phyloP scores from a whole-genome alignment of 805 yeast species.

The Teunomyces tritomae region DNA sequence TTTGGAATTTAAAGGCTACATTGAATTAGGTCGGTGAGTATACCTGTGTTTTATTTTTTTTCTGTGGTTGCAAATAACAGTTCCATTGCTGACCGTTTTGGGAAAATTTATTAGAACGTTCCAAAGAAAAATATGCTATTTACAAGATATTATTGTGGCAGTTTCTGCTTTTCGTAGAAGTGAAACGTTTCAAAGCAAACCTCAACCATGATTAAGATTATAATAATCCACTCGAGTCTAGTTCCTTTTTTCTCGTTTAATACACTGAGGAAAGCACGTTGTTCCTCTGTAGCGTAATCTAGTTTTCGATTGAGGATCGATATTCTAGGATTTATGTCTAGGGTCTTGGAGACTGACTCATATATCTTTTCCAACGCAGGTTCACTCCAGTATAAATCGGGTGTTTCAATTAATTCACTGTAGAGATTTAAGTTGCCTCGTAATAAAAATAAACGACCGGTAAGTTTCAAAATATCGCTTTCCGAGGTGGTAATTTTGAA shows the following conservation, averaged over 20 bases:
- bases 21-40: neutral
- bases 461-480: constrained; percentile 60
- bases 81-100: neutral
- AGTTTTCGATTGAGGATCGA: constrained; percentile 77
- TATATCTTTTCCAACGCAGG: constrained; percentile 79
- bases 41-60: neutral
- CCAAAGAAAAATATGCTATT: neutral
- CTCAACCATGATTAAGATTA: constrained; percentile 77
- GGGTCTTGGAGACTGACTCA: constrained; percentile 60
- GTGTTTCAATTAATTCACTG: constrained; percentile 86
- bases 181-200: constrained; percentile 79
- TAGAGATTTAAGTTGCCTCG: constrained; percentile 83
- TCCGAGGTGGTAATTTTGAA: constrained; percentile 42
- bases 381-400: constrained; percentile 91
- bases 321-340: constrained; percentile 78
- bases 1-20: neutral
- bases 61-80: neutral
- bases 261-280: constrained; percentile 70
- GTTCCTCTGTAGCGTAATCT: constrained; percentile 89
- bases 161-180: constrained; percentile 52
- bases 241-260: constrained; percentile 74
- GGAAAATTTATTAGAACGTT: neutral
- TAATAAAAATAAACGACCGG: constrained; percentile 72
- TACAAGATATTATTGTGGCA: neutral
- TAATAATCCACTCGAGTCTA: constrained; percentile 85